These are phyloP conservation scores for Claviceps cyperi DNA, from an alignment of 2,329 filamentous ascomycete genomes.

Conservation along the genomic window DNA sequence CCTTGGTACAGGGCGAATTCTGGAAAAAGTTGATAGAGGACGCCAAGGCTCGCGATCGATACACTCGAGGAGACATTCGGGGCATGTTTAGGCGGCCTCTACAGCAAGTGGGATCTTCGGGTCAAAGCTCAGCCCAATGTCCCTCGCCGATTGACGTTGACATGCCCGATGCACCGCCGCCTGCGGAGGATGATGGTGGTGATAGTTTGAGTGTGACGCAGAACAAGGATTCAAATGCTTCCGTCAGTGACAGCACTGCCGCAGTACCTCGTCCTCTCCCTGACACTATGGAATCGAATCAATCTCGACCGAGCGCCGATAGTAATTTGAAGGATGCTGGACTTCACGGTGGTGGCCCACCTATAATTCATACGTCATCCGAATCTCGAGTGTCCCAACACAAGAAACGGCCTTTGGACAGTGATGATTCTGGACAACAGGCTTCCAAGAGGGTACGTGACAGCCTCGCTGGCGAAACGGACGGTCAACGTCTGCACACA, in stretches of 20 bases:
- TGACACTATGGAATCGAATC: slow-evolving; percentile 3
- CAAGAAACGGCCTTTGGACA: slow-evolving; percentile 32
- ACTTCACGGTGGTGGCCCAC: slow-evolving; percentile 17
- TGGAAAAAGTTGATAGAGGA: slow-evolving; percentile 82
- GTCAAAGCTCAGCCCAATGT: slow-evolving; percentile 4
- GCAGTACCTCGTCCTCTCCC: not conserved
- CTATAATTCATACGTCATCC: slow-evolving; percentile 25
- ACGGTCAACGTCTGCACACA: slow-evolving; percentile 1
- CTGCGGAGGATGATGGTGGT: not conserved
- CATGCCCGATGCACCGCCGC: slow-evolving; percentile 3
- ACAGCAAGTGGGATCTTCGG: slow-evolving; percentile 18
- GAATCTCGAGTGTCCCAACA: slow-evolving; percentile 10
- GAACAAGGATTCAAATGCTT: not conserved
- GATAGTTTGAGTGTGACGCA: not conserved
- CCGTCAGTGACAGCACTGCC: not conserved
- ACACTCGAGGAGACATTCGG: slow-evolving; percentile 52
- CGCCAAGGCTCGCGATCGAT: slow-evolving; percentile 57
- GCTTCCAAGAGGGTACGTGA: slow-evolving; percentile 28
- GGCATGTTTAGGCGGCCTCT: slow-evolving; percentile 32
- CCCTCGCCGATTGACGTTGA: slow-evolving; percentile 4
- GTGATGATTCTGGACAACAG: slow-evolving; percentile 16
- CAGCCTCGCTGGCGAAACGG: not conserved
- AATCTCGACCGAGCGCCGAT: not conserved
- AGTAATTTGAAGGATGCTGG: slow-evolving; percentile 5
- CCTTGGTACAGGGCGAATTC: slow-evolving; percentile 74